Base-by-base conservation (phyloP, 805 yeast genomes). In the Candida palmyrensis region DNA sequence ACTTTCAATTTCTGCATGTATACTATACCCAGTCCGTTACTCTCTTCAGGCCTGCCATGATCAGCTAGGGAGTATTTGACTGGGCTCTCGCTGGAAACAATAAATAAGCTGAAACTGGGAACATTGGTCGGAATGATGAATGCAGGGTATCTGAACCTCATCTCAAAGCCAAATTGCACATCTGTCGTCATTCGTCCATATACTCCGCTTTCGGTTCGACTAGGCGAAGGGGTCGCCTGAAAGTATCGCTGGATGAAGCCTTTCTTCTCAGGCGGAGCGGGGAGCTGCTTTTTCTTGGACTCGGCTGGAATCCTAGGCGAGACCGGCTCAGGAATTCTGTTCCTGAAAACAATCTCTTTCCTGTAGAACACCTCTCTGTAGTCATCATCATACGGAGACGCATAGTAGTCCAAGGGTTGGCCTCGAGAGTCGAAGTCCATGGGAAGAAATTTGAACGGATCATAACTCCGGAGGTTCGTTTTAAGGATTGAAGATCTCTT, bases 381-480 rank as follows among this genome's bases (percentile, higher is more conserved):
- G 30, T 62, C 66, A 9, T 9, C 9, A 21, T 21, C 11, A 9
- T 21, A 9, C 23, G 23, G 23, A 11, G 9, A 11, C 9, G 10
- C 23, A 21, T 36, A 25, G 12, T 21, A 22, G 16, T 34, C 8
- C 12, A 45, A 35, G 2, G 51, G 54, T 16, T 38, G 38, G 21
- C 48, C 49, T n/a, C 45, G 45, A 30, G 39, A 29, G 43, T 60
- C 55, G 33, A 53, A 38, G 46, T 60, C 77, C 23, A 68, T 48
- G 0, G 85, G 84, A 19, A 74, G 49, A 40, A 79, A 75, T 3
- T 59, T 54, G 41, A 81, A 73, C 4, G 79, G 80, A 29, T 66
- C 66, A 30, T 48, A 49, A 8, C 66, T 49, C 24, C 83, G 56
- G 20, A 68, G 45, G 38, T 75, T 78, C 18, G 62, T 32, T 35